Evolutionary conservation across 257 asterid genomes (phyloP).

Genomic region (Nicotiana undulata): DNA sequence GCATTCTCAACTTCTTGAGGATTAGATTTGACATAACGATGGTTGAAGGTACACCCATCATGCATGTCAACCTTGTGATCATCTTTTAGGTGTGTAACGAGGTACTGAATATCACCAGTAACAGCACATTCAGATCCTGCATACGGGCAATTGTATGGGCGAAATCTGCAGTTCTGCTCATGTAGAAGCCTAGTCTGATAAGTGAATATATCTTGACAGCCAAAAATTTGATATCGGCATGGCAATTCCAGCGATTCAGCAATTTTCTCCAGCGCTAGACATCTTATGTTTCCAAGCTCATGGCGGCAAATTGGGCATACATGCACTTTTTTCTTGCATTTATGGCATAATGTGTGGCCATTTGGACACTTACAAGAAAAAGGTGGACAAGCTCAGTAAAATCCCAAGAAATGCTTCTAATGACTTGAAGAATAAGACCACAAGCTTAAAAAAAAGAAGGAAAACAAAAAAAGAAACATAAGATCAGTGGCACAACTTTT

Average conservation of each 20-base stretch:
- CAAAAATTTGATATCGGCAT: slow-evolving; percentile 26
- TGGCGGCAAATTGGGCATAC: slow-evolving; percentile 36
- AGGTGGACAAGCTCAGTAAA: not conserved
- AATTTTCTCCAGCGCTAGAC: slow-evolving; percentile 39
- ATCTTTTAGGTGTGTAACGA: slow-evolving; percentile 27
- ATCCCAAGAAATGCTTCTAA: not conserved
- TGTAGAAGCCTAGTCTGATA: slow-evolving; percentile 30
- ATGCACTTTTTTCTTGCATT: slow-evolving; percentile 25
- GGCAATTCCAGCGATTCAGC: slow-evolving; percentile 39
- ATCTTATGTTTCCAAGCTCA: slow-evolving; percentile 43
- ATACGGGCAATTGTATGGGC: slow-evolving; percentile 34
- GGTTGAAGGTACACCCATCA: slow-evolving; percentile 35
- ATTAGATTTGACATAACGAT: slow-evolving; percentile 38
- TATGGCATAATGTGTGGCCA: slow-evolving; percentile 28
- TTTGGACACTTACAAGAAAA: slow-evolving; percentile 28
- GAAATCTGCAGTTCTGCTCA: slow-evolving; percentile 31
- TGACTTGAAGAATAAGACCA: not conserved
- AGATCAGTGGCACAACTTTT: not conserved
- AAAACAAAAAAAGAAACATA: not conserved
- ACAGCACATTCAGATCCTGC: slow-evolving; percentile 36
- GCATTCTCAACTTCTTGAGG: slow-evolving; percentile 36
- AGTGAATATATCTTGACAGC: slow-evolving; percentile 33
- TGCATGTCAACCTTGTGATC: slow-evolving; percentile 45
- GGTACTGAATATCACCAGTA: slow-evolving; percentile 28
- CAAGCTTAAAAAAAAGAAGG: not conserved